Evolutionary conservation across 176 grass and related monocot species (phyloP).

Genomic region (Carex littledalei): DNA sequence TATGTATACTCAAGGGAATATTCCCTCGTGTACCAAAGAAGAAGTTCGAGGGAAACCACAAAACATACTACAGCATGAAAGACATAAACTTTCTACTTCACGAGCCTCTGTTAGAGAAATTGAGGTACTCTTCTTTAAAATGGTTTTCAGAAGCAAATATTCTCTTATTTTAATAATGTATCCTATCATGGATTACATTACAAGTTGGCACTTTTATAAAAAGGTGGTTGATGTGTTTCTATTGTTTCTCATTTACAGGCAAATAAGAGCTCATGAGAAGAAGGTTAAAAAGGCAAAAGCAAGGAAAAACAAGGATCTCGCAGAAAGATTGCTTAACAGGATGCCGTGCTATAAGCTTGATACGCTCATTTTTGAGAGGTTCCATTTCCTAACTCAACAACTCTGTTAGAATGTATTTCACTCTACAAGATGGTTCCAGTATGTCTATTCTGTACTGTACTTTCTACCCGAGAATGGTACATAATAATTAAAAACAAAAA

Average conservation of each 20-base stretch:
- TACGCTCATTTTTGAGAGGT: conserved; percentile 89
- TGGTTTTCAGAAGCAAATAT: background rate
- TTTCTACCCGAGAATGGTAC: background rate
- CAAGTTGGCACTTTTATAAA: background rate
- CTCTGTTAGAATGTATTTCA: conserved; percentile 3
- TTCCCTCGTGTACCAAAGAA: conserved; percentile 85
- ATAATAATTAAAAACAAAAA: background rate
- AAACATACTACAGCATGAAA: conserved; percentile 94
- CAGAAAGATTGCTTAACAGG: conserved; percentile 61
- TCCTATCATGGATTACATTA: background rate
- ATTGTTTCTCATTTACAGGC: conserved; percentile 34
- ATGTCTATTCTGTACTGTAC: conserved; percentile 7
- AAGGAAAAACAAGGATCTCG: conserved; percentile 90
- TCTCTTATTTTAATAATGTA: background rate
- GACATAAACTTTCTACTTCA: conserved; percentile 71
- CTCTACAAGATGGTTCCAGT: background rate
- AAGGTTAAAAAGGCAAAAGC: conserved; percentile 85
- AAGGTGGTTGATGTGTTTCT: background rate
- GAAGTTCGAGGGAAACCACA: conserved; percentile 95
- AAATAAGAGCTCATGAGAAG: conserved; percentile 55
- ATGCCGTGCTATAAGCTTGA: conserved; percentile 85
- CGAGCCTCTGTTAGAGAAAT: conserved; percentile 69
- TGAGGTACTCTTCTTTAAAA: conserved; percentile 48
- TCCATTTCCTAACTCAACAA: background rate
- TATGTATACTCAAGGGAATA: conserved; percentile 97